phyloP scores from a whole-genome alignment of 2,329 filamentous ascomycete genomes.

The Penicillium italicum region DNA sequence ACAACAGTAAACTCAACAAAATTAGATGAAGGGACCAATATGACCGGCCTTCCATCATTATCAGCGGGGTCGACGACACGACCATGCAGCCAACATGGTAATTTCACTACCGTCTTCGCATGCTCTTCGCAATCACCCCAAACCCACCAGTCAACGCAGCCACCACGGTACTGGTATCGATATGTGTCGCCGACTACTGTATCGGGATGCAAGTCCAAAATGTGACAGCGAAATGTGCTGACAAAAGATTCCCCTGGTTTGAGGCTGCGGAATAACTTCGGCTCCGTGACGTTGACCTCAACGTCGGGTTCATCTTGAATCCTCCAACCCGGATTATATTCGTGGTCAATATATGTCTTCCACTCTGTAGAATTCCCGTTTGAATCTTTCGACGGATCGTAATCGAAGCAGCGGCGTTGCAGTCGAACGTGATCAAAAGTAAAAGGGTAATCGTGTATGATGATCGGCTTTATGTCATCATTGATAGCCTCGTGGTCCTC shows the following conservation, averaged over 20 bases:
- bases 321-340: neutral
- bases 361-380: neutral
- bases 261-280: neutral
- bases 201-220: neutral
- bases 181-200: slow-evolving; percentile 6
- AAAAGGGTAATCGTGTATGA: slow-evolving; percentile 5
- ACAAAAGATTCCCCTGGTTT: neutral
- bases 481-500: neutral
- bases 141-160: slow-evolving; percentile 6
- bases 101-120: slow-evolving; percentile 7
- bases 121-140: slow-evolving; percentile 4
- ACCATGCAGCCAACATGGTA: slow-evolving; percentile 6
- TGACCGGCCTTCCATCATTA: slow-evolving; percentile 7
- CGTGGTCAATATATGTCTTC: slow-evolving; percentile 3
- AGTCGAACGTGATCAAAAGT: neutral
- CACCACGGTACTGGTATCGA: slow-evolving; percentile 7
- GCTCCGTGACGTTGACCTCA: slow-evolving; percentile 2
- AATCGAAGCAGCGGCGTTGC: slow-evolving; percentile 1
- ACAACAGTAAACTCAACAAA: slow-evolving; percentile 7
- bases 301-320: slow-evolving; percentile 4
- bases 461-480: slow-evolving; percentile 1
- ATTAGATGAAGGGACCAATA: slow-evolving; percentile 2
- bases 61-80: slow-evolving; percentile 4
- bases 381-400: neutral
- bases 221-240: neutral